These are phyloP conservation scores for Aspergillus awamori DNA, from an alignment of 2,329 filamentous ascomycete genomes.

Conservation along the genomic window DNA sequence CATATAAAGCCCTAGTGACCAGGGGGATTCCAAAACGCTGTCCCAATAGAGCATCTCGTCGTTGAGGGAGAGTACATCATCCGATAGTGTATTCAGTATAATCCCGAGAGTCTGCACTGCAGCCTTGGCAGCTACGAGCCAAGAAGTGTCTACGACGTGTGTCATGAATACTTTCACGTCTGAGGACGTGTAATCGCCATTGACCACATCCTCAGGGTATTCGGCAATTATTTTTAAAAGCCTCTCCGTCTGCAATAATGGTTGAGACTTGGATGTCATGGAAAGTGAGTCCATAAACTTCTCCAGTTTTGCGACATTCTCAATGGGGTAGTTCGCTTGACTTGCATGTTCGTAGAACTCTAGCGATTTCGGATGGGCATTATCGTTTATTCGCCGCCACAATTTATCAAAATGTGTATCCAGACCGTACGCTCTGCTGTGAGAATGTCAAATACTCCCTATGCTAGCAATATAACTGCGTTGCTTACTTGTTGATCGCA, in stretches of 20 bases:
- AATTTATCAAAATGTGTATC: conserved; percentile 62
- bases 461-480: background rate
- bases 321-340: conserved; percentile 13
- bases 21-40: conserved; percentile 76
- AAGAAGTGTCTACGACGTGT: conserved; percentile 80
- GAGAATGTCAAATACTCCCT: background rate
- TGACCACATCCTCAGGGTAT: conserved; percentile 20
- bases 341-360: conserved; percentile 25
- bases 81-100: conserved; percentile 73
- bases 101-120: conserved; percentile 87
- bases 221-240: conserved; percentile 66
- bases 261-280: conserved; percentile 65
- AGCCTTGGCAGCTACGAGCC: conserved; percentile 88
- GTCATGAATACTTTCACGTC: conserved; percentile 36
- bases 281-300: conserved; percentile 71
- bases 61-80: conserved; percentile 79
- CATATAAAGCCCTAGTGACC: conserved; percentile 78
- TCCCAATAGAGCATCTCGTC: conserved; percentile 97
- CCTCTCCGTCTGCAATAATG: conserved; percentile 62
- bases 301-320: conserved; percentile 58
- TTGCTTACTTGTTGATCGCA: conserved; percentile 16
- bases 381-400: conserved; percentile 47
- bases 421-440: conserved; percentile 59
- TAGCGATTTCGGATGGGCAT: conserved; percentile 8
- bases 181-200: background rate